Evolutionary conservation across 2,329 filamentous ascomycete species (phyloP), one percentile per base, ranked within the genome.

Genomic region (Chaetomiaceae sp.): DNA sequence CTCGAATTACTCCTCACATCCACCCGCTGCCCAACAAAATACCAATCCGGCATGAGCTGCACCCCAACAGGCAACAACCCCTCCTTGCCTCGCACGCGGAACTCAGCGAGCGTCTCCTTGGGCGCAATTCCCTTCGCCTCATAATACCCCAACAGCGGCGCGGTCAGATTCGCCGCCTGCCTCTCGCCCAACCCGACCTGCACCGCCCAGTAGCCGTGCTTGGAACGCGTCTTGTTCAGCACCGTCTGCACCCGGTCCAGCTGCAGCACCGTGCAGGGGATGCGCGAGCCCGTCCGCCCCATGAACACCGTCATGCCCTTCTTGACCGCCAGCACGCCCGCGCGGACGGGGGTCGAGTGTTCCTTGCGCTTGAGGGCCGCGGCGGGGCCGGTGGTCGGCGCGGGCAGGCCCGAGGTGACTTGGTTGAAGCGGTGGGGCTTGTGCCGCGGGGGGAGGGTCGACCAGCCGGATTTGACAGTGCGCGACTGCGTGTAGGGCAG

Each of bases 291-390:
- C 21, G 87, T 87, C 61, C 83, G 81, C 64, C 90, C 85, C 77
- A 87, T 97, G 58, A 96, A 72, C 54, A 87, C 91, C 38, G 90
- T 95, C 88, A 99, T 97, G 69, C 93, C 93, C 73, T 91, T 92
- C 73, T 99, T 99, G 66, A 85, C 78, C 12, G 87, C 90, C 41
- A 99, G 77, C 8, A 89, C 84, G 25, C 93, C 93, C 2, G 90
- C 85, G 23, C 93, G 86, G 37, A 83, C 63, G 1, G 82, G 82
- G 13, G 81, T 79, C 14, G 79, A 81, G 57, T 72, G 73, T 58
- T 74, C 77, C 60, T 74, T 77, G 42, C 82, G 78, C 68, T 71
- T 70, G 53, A 85, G 75, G 6, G 82, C 81, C 9, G 82, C 82
- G 2, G 78, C 79, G 2, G 80, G 80, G 0, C 81, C 80, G 7